Percentiles rank a stretch among this genome's conserved stretches.
phyloP scores from a whole-genome alignment of 306 rosid genomes.

The Cajanus cajan region DNA sequence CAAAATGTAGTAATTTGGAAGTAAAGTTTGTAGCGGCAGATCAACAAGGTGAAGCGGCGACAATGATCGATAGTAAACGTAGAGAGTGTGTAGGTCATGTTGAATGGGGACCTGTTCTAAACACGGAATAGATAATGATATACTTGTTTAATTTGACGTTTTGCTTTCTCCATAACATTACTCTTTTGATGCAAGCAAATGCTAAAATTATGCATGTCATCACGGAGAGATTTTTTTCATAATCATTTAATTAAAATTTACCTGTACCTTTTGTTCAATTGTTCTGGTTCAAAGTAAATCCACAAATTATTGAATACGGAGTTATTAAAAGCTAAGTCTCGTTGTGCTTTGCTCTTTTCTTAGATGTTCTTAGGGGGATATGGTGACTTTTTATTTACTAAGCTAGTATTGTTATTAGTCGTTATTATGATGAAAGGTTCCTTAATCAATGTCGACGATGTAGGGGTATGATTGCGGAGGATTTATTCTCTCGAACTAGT shows the following conservation, averaged over 20 bases:
- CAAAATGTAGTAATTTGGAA: conserved; percentile 17
- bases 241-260: no score
- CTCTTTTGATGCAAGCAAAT: no score
- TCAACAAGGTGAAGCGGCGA: neutral
- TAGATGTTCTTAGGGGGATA: no score
- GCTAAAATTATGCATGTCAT: neutral
- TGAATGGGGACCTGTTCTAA: conserved; percentile 14
- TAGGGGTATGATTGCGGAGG: neutral
- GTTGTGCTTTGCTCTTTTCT: no score
- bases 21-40: neutral
- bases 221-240: neutral
- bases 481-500: no score
- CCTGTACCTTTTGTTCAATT: no score
- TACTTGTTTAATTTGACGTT: neutral
- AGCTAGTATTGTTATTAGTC: no score
- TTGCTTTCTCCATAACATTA: neutral
- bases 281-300: no score
- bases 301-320: no score
- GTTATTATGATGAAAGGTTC: neutral
- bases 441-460: neutral
- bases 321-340: no score
- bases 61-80: neutral
- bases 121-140: neutral
- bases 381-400: neutral
- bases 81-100: conserved; percentile 28